A percentile compares a stretch with the other conserved stretches of the same genome.
Conservation (phyloP, 257 asterid genomes). For the Lycium barbarum region DNA sequence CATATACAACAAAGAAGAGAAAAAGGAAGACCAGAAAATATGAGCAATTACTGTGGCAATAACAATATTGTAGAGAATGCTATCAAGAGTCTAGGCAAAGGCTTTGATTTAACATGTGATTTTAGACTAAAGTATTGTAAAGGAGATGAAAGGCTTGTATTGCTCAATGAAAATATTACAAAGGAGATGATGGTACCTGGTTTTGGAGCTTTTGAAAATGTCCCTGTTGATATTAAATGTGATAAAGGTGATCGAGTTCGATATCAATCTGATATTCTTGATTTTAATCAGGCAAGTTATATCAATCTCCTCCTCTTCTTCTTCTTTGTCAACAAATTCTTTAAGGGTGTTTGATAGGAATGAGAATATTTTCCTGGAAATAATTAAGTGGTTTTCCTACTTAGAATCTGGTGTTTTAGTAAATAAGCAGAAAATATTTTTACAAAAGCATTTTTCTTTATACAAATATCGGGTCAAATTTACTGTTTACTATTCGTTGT, state of each 20-base stretch:
- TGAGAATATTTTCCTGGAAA: too few species aligned
- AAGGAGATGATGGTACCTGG: constrained; percentile 66
- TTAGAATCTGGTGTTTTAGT: too few species aligned
- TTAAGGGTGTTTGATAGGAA: neutral
- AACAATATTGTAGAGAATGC: constrained; percentile 64
- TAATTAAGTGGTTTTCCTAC: too few species aligned
- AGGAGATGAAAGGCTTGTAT: constrained; percentile 61
- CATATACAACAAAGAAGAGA: too few species aligned
- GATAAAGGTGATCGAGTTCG: constrained; percentile 93
- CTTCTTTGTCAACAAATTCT: neutral
- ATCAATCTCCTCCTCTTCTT: neutral
- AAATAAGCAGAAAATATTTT: too few species aligned
- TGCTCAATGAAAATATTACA: constrained; percentile 60
- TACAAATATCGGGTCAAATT: too few species aligned
- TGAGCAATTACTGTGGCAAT: neutral
- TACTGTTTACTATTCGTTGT: too few species aligned
- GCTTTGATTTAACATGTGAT: constrained; percentile 78
- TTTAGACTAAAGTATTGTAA: constrained; percentile 85
- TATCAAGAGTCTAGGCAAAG: constrained; percentile 80
- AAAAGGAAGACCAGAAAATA: neutral
- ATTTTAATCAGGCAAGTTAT: constrained; percentile 68
- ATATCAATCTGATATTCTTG: constrained; percentile 80
- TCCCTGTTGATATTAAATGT: constrained; percentile 73
- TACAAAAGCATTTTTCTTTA: too few species aligned
- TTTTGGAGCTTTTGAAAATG: constrained; percentile 54